Evolutionary conservation across 108 stramenopile species (phyloP).

Genomic region (Cyclostephanos invisitatus): DNA sequence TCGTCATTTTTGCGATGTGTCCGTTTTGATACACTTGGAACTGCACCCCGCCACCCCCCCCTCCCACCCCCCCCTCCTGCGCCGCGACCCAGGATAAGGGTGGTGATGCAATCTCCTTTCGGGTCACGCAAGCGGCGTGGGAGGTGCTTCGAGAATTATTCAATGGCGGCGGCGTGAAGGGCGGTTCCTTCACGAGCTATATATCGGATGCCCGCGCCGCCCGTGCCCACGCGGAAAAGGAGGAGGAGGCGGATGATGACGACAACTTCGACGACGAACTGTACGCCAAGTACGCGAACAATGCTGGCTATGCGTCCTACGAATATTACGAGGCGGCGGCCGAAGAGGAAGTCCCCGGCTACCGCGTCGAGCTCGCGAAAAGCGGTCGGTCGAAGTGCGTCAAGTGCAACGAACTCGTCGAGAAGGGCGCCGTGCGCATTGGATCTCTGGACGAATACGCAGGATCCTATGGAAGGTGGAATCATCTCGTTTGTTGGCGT

Average conservation of each 20-base stretch:
- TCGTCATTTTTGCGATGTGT: neutral
- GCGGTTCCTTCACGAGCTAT: constrained; percentile 37
- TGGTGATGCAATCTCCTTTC: constrained; percentile 52
- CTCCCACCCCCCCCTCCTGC: neutral
- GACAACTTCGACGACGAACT: constrained; percentile 33
- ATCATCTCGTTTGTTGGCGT: constrained; percentile 53
- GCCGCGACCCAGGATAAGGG: constrained; percentile 55
- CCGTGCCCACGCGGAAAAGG: neutral
- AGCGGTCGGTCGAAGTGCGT: constrained; percentile 33
- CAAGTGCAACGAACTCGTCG: constrained; percentile 9
- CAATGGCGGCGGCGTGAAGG: constrained; percentile 19
- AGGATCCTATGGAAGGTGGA: constrained; percentile 53
- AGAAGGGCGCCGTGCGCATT: constrained; percentile 37
- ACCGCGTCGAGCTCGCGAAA: constrained; percentile 55
- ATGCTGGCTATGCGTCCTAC: constrained; percentile 33
- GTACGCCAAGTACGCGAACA: constrained; percentile 25
- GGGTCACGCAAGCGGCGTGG: constrained; percentile 45
- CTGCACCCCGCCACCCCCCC: too few species aligned
- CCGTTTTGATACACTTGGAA: neutral
- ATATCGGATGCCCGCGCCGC: neutral
- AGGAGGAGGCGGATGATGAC: constrained; percentile 16
- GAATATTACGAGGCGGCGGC: constrained; percentile 46
- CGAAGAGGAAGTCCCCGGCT: constrained; percentile 43
- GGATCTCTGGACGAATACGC: constrained; percentile 41
- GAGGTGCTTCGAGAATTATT: constrained; percentile 46